Conservation (phyloP, 148 eudicot genomes). For the Fagopyrum esculentum region DNA sequence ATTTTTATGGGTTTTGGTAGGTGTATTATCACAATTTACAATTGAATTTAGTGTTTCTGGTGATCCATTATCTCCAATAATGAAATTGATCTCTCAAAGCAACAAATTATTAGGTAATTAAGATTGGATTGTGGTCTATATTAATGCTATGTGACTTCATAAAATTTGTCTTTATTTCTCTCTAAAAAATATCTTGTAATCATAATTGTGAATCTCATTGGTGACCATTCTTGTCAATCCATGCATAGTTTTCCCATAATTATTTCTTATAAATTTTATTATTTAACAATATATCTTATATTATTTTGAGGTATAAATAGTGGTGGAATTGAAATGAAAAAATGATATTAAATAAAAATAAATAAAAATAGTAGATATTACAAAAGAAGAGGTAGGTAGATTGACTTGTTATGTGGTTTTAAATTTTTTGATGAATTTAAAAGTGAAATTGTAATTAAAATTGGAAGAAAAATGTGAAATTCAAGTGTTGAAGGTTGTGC, state of each 20-base stretch:
- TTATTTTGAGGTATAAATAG: neutral
- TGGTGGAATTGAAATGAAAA: neutral
- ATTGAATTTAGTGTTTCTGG: neutral
- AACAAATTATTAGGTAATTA: slow-evolving; percentile 8
- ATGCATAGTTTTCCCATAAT: neutral
- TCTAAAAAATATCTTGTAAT: neutral
- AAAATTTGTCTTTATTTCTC: neutral
- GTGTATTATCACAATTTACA: neutral
- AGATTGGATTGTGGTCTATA: neutral
- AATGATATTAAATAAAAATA: neutral
- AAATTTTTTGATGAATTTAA: neutral
- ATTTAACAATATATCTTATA: neutral
- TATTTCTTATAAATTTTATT: neutral
- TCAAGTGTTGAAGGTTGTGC: neutral
- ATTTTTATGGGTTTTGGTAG: slow-evolving; percentile 1
- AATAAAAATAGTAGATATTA: neutral
- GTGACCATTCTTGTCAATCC: neutral
- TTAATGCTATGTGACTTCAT: slow-evolving; percentile 7
- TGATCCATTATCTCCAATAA: slow-evolving; percentile 7
- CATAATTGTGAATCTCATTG: neutral
- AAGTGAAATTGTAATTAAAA: neutral
- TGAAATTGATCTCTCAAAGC: neutral
- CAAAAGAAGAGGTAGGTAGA: neutral
- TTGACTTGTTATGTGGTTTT: neutral
- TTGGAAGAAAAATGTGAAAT: neutral